Base-by-base conservation (phyloP, 2,329 filamentous ascomycete species). In the Fusarium sp. region DNA sequence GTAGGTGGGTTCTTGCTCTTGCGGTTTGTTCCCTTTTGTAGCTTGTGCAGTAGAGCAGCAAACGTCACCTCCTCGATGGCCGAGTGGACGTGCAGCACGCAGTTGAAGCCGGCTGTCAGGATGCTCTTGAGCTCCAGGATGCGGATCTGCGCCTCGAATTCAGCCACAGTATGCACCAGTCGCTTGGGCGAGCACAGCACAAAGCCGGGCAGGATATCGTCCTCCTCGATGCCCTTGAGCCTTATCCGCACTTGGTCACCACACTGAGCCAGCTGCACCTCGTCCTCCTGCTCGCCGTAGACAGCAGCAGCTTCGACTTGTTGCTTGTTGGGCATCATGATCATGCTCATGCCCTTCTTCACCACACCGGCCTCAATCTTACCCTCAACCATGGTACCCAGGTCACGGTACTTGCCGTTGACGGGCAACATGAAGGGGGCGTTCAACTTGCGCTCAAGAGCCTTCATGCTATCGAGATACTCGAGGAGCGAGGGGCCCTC, bases 341-440 rank as follows among this genome's bases (percentile, higher is more conserved):
- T 85, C 80, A 97, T 91, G 71, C 85, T 91, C 85, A 93, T 92
- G 71, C 92, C 92, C 89, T 98, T 98, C 88, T 97, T 97, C 83
- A 97, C 88, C 56, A 98, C 93, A 82, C 95, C 96, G 20, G 95
- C 94, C 84, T 99, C 97, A 75, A 99, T 94, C 88, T 98, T 98
- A 76, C 97, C 97, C 86, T 99, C 97, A 48, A 98, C 91, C 90
- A 99, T 95, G 72, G 97, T 99, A 79, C 97, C 97, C 89, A 99
- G 93, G 82, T 99, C 97, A 79, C 94, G 91, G 87, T 98, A 99
- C 86, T 99, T 99, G 84, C 94, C 95, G 74, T 94, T 94, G 75
- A 99, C 89, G 10, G 97, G 94, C 95, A 99, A 98, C 97, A 99
- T 98, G 89, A 99, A 98, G 11, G 97, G 96, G 2, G 97, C 97